phyloP scores from a whole-genome alignment of 176 grass and related monocot genomes.

The Carex cristatella region DNA sequence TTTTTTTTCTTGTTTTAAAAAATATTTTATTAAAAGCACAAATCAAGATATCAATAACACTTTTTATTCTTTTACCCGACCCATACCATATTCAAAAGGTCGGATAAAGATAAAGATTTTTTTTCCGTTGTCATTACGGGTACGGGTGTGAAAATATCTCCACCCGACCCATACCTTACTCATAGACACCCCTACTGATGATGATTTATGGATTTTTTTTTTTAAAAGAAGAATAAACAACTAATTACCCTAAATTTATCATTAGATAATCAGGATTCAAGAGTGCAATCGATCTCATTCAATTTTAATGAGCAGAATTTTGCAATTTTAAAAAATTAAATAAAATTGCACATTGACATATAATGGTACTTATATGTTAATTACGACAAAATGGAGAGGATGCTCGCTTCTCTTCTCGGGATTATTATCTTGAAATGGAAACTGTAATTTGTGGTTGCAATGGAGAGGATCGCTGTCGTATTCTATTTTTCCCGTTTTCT shows the following conservation, averaged over 20 bases:
- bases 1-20: too few species aligned
- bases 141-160: too few species aligned
- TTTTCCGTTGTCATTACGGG: too few species aligned
- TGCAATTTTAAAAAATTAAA: not conserved
- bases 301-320: not conserved
- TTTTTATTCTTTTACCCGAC: too few species aligned
- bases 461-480: not conserved
- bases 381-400: not conserved
- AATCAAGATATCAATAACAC: too few species aligned
- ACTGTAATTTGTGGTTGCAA: not conserved
- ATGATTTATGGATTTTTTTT: not conserved
- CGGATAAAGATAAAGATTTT: too few species aligned
- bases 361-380: not conserved
- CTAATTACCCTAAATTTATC: too few species aligned
- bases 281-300: not conserved
- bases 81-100: too few species aligned
- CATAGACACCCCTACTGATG: not conserved
- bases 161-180: too few species aligned
- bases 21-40: too few species aligned
- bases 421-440: not conserved
- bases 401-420: not conserved
- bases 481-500: not conserved
- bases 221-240: not conserved
- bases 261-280: too few species aligned
- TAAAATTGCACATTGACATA: not conserved